Conservation (phyloP, 331 rosid genomes). For the Arachis monticola region DNA sequence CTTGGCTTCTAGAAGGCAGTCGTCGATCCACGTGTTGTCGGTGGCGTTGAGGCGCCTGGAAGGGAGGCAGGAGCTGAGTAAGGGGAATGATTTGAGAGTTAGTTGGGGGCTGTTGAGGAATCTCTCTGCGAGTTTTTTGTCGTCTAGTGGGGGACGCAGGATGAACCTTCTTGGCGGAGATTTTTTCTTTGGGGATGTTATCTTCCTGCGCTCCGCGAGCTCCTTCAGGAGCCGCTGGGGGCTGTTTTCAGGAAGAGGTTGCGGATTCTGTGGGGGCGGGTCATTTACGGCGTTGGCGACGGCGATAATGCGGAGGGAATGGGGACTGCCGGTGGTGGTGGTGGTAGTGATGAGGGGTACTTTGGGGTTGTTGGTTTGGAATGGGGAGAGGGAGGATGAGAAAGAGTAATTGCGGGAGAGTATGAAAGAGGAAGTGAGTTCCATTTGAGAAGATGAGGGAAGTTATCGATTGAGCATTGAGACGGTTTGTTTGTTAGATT, state of each 20-base stretch:
- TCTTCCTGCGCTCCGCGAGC: constrained; percentile 67
- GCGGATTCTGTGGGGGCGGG: constrained; percentile 43
- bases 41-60: constrained; percentile 58
- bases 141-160: constrained; percentile 68
- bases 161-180: constrained; percentile 65
- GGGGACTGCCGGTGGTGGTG: not conserved
- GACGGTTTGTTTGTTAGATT: not conserved
- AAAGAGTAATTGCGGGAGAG: constrained; percentile 48
- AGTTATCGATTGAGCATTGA: not conserved
- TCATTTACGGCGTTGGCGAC: constrained; percentile 49
- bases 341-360: constrained; percentile 13
- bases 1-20: constrained; percentile 72
- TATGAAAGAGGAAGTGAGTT: constrained; percentile 62
- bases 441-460: constrained; percentile 46
- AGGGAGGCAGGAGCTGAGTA: constrained; percentile 81
- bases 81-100: constrained; percentile 66
- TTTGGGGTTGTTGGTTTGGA: constrained; percentile 37
- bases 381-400: constrained; percentile 56
- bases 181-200: constrained; percentile 56
- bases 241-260: constrained; percentile 64
- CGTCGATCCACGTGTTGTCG: constrained; percentile 75
- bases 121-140: constrained; percentile 62
- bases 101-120: constrained; percentile 82
- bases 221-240: constrained; percentile 89
- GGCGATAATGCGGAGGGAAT: constrained; percentile 46